A percentile compares a stretch with the other conserved stretches of the same genome.
These are phyloP conservation scores for Amylostereum chailletii DNA, from an alignment of 1,284 basidiomycete genomes.

Conservation along the genomic window DNA sequence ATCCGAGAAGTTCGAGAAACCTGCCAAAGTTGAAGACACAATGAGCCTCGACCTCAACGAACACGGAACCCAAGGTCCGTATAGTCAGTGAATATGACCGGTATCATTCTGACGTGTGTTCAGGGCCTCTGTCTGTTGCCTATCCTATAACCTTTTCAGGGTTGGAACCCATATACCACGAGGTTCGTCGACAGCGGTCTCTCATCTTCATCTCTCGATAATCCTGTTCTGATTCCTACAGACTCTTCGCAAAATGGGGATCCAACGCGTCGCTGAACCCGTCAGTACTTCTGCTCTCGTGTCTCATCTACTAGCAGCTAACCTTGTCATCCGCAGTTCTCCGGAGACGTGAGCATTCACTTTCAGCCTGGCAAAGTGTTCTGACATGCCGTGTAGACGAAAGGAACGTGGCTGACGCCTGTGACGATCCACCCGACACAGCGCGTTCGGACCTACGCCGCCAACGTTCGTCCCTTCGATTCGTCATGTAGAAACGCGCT, in stretches of 20 bases:
- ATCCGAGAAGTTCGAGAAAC: conserved; percentile 20
- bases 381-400: conserved; percentile 1
- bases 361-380: neutral
- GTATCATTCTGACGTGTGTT: neutral
- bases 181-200: neutral
- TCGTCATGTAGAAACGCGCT: neutral
- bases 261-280: neutral
- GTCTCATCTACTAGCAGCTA: neutral
- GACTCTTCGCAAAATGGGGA: neutral
- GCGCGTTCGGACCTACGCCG: conserved; percentile 7
- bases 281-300: neutral
- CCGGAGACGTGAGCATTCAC: conserved; percentile 5
- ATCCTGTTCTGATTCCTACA: too few species aligned
- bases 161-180: conserved; percentile 1
- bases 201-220: too few species aligned
- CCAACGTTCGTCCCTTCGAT: conserved; percentile 3
- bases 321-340: neutral
- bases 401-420: conserved; percentile 4
- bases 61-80: conserved; percentile 5
- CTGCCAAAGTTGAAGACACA: neutral
- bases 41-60: conserved; percentile 3
- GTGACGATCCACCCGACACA: conserved; percentile 6
- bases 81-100: neutral
- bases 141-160: conserved; percentile 1
- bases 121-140: conserved; percentile 5